Percentiles rank a stretch among this genome's conserved stretches.
Evolutionary conservation across 345 rosid genomes (phyloP).

Genomic region (Theobroma cacao): DNA sequence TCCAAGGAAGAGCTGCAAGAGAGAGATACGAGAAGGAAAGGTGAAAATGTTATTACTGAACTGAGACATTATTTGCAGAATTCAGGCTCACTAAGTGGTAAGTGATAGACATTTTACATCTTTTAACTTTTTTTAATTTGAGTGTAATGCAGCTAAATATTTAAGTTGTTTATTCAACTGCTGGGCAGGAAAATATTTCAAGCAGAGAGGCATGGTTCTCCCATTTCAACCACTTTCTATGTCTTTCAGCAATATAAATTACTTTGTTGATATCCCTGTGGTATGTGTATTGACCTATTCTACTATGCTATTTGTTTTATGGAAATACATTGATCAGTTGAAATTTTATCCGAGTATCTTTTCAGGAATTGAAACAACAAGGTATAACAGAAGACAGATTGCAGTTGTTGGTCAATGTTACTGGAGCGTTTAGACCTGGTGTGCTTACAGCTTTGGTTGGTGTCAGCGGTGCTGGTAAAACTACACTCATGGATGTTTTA

Average conservation of each 20-base stretch:
- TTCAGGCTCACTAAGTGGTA: conserved; percentile 74
- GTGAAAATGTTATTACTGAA: conserved; percentile 67
- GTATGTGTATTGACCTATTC: conserved; percentile 39
- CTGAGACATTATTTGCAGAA: conserved; percentile 79
- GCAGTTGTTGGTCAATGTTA: conserved; percentile 82
- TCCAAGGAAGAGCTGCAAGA: conserved; percentile 88
- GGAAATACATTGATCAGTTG: conserved; percentile 12
- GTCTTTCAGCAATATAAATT: conserved; percentile 84
- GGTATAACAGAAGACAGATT: conserved; percentile 78
- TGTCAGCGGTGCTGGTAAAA: conserved; percentile 98
- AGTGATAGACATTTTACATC: conserved; percentile 17
- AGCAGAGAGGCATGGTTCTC: conserved; percentile 96
- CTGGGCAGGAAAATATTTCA: conserved; percentile 76
- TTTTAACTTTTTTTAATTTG: conserved; percentile 12
- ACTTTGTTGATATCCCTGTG: conserved; percentile 86
- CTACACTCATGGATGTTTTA: conserved; percentile 99
- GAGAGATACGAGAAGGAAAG: conserved; percentile 77
- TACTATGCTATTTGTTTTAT: neutral
- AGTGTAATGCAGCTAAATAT: neutral
- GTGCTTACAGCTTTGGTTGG: conserved; percentile 96
- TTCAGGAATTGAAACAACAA: conserved; percentile 91
- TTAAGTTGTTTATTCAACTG: conserved; percentile 14
- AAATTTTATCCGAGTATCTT: conserved; percentile 18
- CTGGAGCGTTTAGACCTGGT: conserved; percentile 93
- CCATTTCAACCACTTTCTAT: conserved; percentile 95